Percentiles rank a stretch among this genome's conserved stretches.
phyloP scores from a whole-genome alignment of 2,329 filamentous ascomycete species.

The Cordyceps fumosorosea region DNA sequence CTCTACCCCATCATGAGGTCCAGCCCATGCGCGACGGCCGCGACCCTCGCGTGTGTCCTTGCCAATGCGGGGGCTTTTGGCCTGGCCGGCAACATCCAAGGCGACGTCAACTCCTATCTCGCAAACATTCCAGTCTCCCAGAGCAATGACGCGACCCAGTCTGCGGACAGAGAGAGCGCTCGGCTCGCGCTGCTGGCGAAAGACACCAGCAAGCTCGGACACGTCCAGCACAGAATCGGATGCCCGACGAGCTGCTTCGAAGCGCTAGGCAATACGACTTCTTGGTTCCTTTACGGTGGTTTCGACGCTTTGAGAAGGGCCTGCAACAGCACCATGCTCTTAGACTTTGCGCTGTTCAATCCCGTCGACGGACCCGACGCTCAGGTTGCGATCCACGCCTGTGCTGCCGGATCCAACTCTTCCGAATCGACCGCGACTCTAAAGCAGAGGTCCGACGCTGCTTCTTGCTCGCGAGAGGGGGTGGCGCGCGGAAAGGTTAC shows the following conservation, averaged over 20 bases:
- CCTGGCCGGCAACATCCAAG: neutral
- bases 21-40: neutral
- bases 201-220: neutral
- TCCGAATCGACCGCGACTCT: neutral
- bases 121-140: neutral
- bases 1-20: neutral
- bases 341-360: slow-evolving; percentile 1
- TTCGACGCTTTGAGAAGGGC: neutral
- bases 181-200: neutral
- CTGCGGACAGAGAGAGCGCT: neutral
- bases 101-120: neutral
- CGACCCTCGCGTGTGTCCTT: neutral
- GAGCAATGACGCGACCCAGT: neutral
- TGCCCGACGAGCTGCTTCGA: neutral
- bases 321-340: neutral
- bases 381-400: neutral
- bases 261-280: neutral
- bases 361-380: neutral
- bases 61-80: neutral
- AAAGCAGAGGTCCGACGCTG: neutral
- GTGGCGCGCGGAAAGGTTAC: neutral
- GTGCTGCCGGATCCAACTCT: neutral
- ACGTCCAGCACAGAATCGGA: neutral
- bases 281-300: neutral
- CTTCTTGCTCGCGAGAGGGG: neutral